Evolutionary conservation across 2,329 filamentous ascomycete genomes (phyloP).

Genomic region (Pseudogymnoascus sp.): DNA sequence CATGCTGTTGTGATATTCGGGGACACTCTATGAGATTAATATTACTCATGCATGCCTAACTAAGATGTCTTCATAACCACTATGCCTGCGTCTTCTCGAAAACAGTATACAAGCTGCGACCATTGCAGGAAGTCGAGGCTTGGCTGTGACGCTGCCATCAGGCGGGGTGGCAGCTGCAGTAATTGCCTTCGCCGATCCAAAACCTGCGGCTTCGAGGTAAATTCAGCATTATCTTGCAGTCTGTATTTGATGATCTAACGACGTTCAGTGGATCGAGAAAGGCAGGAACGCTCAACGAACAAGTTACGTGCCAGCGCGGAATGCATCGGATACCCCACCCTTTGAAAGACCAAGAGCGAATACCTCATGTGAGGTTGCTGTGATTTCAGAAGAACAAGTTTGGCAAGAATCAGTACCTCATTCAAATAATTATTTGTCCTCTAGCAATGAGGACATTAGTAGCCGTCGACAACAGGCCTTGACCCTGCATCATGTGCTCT

Average conservation of each 20-base stretch:
- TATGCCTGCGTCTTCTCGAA: neutral
- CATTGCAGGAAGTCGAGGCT: neutral
- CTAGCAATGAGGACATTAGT: neutral
- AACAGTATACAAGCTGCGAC: neutral
- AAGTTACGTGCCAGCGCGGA: neutral
- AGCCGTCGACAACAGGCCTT: neutral
- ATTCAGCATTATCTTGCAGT: neutral
- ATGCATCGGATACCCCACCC: neutral
- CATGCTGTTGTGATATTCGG: neutral
- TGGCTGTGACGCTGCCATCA: neutral
- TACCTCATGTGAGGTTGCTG: neutral
- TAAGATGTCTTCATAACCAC: neutral
- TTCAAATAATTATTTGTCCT: neutral
- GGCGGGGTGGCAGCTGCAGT: neutral
- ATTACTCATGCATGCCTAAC: neutral
- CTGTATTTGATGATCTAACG: neutral
- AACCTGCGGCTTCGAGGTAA: neutral
- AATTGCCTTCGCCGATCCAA: neutral
- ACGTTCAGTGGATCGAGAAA: neutral
- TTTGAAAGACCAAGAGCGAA: neutral
- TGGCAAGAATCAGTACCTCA: neutral
- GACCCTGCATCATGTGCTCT: constrained; percentile 1
- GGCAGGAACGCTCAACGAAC: neutral
- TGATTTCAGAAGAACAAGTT: neutral
- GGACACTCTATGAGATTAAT: neutral